Percentiles rank a stretch among this genome's conserved stretches.
Conservation (phyloP, 148 eudicot species). For the Camellia sinensis region DNA sequence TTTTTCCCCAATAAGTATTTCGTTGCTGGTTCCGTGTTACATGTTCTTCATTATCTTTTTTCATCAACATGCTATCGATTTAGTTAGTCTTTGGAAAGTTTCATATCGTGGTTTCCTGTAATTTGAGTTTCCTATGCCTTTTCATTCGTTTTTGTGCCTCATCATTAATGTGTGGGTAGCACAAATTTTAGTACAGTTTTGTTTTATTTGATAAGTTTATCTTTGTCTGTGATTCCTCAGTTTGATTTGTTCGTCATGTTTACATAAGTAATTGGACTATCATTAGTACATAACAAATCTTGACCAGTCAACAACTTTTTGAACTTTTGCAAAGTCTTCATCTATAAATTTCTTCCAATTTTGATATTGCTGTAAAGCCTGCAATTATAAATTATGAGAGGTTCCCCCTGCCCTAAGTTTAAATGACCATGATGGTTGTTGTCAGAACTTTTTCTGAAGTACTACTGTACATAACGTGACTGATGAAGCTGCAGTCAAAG, state of each 20-base stretch:
- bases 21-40: neutral
- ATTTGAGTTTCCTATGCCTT: neutral
- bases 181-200: neutral
- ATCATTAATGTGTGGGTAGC: neutral
- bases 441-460: too few relatives aligned
- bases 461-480: too few relatives aligned
- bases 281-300: neutral
- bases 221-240: neutral
- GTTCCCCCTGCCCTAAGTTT: too few relatives aligned
- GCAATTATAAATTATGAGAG: too few relatives aligned
- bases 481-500: neutral
- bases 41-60: neutral
- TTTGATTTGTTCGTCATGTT: neutral
- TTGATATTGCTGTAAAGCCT: too few relatives aligned
- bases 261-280: neutral
- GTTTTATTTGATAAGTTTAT: neutral
- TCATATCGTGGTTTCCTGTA: neutral
- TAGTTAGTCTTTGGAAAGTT: neutral
- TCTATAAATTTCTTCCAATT: too few relatives aligned
- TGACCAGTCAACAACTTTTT: neutral
- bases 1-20: neutral
- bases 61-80: neutral
- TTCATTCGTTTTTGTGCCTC: too few relatives aligned
- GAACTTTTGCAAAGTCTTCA: neutral
- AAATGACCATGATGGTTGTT: too few relatives aligned